Evolutionary conservation across 441 rosid species (phyloP), one percentile per base, ranked within the genome.

Genomic region (Brassica hybrid): DNA sequence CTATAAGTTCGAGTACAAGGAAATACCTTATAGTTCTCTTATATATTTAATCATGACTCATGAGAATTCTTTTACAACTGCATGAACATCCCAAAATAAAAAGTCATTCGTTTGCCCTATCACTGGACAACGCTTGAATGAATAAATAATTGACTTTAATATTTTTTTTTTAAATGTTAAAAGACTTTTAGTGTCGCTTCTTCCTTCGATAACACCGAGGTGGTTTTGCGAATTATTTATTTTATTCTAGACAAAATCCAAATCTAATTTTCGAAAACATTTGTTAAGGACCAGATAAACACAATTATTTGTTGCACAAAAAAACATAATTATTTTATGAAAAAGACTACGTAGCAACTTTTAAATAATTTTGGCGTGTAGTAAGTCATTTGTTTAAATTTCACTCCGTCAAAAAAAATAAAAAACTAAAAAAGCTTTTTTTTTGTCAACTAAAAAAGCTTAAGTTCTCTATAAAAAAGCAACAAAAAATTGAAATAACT

Each of bases 191-290:
- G 10, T 27, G 65, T 59, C 67, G 61, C 14, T 59, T 56, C 62
- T 10, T 43, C 25, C 58, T 60, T 71, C 75, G 43, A 71, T 71
- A 59, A 71, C 27, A 71, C 38, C 75, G 58, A 71, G 75, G 67
- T 60, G 43, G n/a, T 58, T 58, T 6, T 16, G 6, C 32, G 6
- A 34, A 6, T 34, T 34, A 1, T 34, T 34, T 34, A 34, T 56
- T 9, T 11, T 10, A 59, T 59, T 25, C n/a, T 7, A 59, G 2
- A 25, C 9, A 13, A 25, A 36, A 36, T 36, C 10, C 43, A 36
- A 57, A 25, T 13, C 10, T 23, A 23, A 59, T 59, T 57, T 19
- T 11, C 27, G 3, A 4, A 19, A 57, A 41, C 27, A 57, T 57
- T 0, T 21, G 23, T 21, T 21, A 21, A 21, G 2, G 23, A 21